Conservation (phyloP, 2,329 filamentous ascomycete species). For the Colletotrichum agaves region DNA sequence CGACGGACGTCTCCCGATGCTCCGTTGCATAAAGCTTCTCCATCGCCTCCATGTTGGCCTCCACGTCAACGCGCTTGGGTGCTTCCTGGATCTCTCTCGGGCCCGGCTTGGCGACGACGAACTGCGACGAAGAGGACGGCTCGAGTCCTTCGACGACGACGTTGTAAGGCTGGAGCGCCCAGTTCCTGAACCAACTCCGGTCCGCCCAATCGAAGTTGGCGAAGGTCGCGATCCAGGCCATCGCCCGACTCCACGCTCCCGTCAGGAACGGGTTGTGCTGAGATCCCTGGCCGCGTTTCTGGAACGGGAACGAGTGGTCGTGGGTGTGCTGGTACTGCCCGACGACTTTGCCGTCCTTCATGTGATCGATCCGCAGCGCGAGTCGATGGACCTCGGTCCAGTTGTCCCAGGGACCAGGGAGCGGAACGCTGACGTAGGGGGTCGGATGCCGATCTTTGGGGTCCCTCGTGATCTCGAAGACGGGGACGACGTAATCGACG, state of each 20-base stretch:
- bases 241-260: neutral
- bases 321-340: constrained; percentile 11
- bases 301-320: constrained; percentile 3
- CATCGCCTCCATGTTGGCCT: neutral
- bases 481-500: constrained; percentile 5
- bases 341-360: neutral
- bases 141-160: neutral
- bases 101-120: neutral
- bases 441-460: neutral
- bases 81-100: neutral
- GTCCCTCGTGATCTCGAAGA: neutral
- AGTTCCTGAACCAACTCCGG: neutral
- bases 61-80: neutral
- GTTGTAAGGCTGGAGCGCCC: neutral
- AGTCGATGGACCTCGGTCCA: constrained; percentile 5
- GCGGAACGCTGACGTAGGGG: neutral
- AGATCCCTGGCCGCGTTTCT: neutral
- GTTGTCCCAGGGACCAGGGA: neutral
- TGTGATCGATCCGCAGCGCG: neutral
- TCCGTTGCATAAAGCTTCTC: neutral
- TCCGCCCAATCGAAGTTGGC: neutral
- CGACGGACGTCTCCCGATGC: neutral
- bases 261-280: neutral
- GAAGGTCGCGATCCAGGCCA: constrained; percentile 10
- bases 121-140: neutral